phyloP scores from a whole-genome alignment of 169 alveolate species.

The Eimeria necatrix region DNA sequence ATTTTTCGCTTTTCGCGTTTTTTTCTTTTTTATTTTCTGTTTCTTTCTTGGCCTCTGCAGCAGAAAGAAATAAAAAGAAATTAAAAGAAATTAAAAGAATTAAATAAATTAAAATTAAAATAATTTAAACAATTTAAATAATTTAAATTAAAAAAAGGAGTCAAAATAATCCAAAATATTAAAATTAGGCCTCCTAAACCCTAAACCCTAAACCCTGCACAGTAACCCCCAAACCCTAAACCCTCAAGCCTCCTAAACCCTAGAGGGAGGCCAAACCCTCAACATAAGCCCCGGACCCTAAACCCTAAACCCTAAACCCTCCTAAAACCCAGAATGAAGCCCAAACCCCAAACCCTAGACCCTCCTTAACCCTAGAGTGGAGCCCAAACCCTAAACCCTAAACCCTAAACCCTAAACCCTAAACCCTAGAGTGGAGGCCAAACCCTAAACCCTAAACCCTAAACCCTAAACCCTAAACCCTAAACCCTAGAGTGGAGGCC shows the following conservation, averaged over 20 bases:
- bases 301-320: neutral
- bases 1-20: too few relatives aligned
- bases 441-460: neutral
- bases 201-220: slow-evolving; percentile 3
- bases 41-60: too few relatives aligned
- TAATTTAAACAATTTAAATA: too few relatives aligned
- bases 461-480: slow-evolving; percentile 21
- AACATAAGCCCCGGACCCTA: neutral
- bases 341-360: neutral
- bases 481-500: too few relatives aligned
- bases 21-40: too few relatives aligned
- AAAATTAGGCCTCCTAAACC: slow-evolving; percentile 32
- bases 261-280: neutral
- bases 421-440: neutral
- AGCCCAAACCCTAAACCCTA: slow-evolving; percentile 23
- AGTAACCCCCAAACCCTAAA: neutral
- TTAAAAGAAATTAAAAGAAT: too few relatives aligned
- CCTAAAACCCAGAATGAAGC: too few relatives aligned
- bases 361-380: slow-evolving; percentile 20
- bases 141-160: too few relatives aligned
- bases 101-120: too few relatives aligned
- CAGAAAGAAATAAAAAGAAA: too few relatives aligned
- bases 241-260: neutral
- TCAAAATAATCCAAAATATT: too few relatives aligned
- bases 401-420: neutral